phyloP scores from a whole-genome alignment of 768 basidiomycete genomes.

The Lenzites betulinus region DNA sequence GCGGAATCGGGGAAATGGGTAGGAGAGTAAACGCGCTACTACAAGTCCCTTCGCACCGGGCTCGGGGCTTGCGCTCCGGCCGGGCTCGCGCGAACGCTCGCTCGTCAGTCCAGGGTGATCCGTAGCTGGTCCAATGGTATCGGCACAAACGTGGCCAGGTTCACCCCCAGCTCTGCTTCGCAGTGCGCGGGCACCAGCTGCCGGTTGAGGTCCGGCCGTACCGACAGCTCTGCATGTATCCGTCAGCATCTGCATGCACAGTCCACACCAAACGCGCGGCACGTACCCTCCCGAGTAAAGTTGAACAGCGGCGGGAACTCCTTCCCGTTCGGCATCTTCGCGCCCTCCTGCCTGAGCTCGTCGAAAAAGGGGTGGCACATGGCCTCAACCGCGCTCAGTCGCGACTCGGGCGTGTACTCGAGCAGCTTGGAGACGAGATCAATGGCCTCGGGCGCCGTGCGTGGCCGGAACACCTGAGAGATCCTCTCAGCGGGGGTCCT shows the following conservation, averaged over 20 bases:
- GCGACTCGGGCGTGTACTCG: constrained; percentile 96
- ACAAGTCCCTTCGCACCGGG: constrained; percentile 26
- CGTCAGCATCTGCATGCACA: constrained; percentile 11
- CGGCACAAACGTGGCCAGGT: constrained; percentile 90
- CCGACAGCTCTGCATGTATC: constrained; percentile 76
- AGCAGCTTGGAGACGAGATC: constrained; percentile 92
- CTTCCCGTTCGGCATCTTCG: constrained; percentile 95
- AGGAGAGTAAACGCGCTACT: constrained; percentile 6
- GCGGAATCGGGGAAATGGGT: not conserved
- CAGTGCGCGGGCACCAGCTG: constrained; percentile 89
- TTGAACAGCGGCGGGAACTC: constrained; percentile 94
- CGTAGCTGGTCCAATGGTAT: constrained; percentile 96
- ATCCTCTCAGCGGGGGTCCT: constrained; percentile 3
- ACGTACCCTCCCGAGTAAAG: constrained; percentile 93
- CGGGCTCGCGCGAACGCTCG: constrained; percentile 3
- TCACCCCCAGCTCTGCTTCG: constrained; percentile 88
- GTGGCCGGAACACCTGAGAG: constrained; percentile 91
- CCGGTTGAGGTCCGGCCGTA: constrained; percentile 91
- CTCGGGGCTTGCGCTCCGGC: constrained; percentile 3
- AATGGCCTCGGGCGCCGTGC: constrained; percentile 95
- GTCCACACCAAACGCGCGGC: not conserved
- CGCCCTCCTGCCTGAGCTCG: constrained; percentile 87
- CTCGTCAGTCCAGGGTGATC: constrained; percentile 84
- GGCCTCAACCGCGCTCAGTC: constrained; percentile 86
- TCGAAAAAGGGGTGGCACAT: constrained; percentile 98